Evolutionary conservation across 495 filamentous ascomycete genomes (phyloP).

Genomic region (Talaromyces adpressus): DNA sequence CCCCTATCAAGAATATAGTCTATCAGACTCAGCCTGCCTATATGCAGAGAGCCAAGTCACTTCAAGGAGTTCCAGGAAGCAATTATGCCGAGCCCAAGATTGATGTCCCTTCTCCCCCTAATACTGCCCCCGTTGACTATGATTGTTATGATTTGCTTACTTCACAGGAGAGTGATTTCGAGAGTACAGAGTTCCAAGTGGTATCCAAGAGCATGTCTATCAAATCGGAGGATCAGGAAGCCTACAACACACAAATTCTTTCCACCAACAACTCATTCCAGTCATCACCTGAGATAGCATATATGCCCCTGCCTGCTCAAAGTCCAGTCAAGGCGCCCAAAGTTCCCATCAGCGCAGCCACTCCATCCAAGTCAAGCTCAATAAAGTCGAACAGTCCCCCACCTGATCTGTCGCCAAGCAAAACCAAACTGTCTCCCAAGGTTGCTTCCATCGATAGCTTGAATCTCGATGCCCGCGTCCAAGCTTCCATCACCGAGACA

Average conservation of each 20-base stretch:
- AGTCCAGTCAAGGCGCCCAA: slow-evolving; percentile 20
- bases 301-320: slow-evolving; percentile 33
- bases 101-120: slow-evolving; percentile 44
- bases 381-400: slow-evolving; percentile 7
- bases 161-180: slow-evolving; percentile 22
- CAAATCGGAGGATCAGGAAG: slow-evolving; percentile 4
- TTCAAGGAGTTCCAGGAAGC: slow-evolving; percentile 33
- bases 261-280: slow-evolving; percentile 39
- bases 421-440: slow-evolving; percentile 26
- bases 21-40: slow-evolving; percentile 27
- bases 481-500: slow-evolving; percentile 55
- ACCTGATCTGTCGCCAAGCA: slow-evolving; percentile 22
- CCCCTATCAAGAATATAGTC: slow-evolving; percentile 28
- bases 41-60: slow-evolving; percentile 43
- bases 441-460: slow-evolving; percentile 36
- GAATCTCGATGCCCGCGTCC: slow-evolving; percentile 40
- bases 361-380: slow-evolving; percentile 15
- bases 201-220: slow-evolving; percentile 11
- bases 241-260: slow-evolving; percentile 23
- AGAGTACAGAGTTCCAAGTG: slow-evolving; percentile 20
- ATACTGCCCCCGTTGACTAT: slow-evolving; percentile 30
- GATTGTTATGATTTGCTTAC: slow-evolving; percentile 26
- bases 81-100: slow-evolving; percentile 27
- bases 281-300: slow-evolving; percentile 38
- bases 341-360: slow-evolving; percentile 22